Evolutionary conservation across 1,139 yeast species (phyloP).

Genomic region (Taphrina confusa): DNA sequence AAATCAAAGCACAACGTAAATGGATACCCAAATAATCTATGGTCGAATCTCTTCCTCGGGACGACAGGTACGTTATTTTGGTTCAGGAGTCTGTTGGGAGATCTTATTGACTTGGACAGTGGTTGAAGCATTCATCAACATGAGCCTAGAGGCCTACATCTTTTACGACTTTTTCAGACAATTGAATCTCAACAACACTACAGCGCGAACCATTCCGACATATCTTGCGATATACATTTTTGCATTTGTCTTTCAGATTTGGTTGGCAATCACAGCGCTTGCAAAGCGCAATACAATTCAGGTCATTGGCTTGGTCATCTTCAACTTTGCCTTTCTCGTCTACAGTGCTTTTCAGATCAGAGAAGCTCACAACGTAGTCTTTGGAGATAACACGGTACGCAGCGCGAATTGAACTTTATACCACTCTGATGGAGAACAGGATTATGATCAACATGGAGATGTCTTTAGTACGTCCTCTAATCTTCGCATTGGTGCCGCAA

Average conservation of each 20-base stretch:
- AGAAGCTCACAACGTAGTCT: conserved; percentile 26
- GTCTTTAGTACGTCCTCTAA: not conserved
- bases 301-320: conserved; percentile 29
- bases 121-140: conserved; percentile 26
- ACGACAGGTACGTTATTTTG: conserved; percentile 9
- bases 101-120: not conserved
- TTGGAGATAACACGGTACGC: conserved; percentile 14
- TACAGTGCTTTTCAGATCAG: conserved; percentile 31
- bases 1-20: conserved; percentile 3
- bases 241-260: conserved; percentile 31
- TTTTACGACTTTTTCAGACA: conserved; percentile 20
- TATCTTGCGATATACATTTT: conserved; percentile 33
- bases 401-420: too few relatives aligned
- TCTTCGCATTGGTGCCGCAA: not conserved
- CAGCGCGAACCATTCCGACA: conserved; percentile 33
- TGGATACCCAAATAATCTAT: conserved; percentile 19
- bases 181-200: conserved; percentile 20
- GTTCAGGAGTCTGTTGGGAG: not conserved
- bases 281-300: conserved; percentile 32
- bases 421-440: not conserved
- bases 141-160: conserved; percentile 32
- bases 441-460: conserved; percentile 4
- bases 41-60: conserved; percentile 27
- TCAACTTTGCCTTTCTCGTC: conserved; percentile 27
- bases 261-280: conserved; percentile 25